These are phyloP conservation scores for Xylaria sp. DNA, from an alignment of 2,329 filamentous ascomycete species.

Conservation along the genomic window DNA sequence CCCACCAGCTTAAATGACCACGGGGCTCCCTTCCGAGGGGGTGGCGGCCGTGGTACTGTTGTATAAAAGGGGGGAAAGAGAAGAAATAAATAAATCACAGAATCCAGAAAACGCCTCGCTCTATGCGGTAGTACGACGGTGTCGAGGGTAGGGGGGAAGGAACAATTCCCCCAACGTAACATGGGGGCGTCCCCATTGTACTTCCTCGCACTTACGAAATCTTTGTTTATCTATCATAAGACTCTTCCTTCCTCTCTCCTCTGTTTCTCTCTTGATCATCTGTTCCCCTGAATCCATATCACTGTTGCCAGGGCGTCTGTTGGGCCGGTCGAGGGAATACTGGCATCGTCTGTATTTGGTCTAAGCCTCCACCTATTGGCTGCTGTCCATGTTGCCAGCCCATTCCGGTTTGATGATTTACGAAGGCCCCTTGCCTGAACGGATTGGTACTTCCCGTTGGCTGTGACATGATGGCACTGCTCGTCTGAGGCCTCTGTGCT, in stretches of 20 bases:
- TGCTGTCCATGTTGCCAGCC: conserved; percentile 84
- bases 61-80: neutral
- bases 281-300: conserved; percentile 12
- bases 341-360: conserved; percentile 76
- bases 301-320: conserved; percentile 64
- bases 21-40: too few species aligned
- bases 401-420: conserved; percentile 84
- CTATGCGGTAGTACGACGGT: conserved; percentile 16
- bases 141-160: neutral
- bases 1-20: too few species aligned
- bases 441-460: conserved; percentile 91
- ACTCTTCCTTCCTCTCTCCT: neutral
- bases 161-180: neutral
- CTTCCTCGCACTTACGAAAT: neutral
- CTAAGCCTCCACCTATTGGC: conserved; percentile 78
- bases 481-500: conserved; percentile 50
- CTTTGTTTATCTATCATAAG: neutral
- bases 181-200: neutral
- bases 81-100: conserved; percentile 18
- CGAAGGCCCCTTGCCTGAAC: conserved; percentile 87
- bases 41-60: too few species aligned
- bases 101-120: conserved; percentile 34
- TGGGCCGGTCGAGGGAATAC: conserved; percentile 82
- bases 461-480: conserved; percentile 65
- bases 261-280: neutral